These are phyloP conservation scores for Mucor plumbeus DNA, from an alignment of 371 early-diverging fungal species.

Conservation along the genomic window DNA sequence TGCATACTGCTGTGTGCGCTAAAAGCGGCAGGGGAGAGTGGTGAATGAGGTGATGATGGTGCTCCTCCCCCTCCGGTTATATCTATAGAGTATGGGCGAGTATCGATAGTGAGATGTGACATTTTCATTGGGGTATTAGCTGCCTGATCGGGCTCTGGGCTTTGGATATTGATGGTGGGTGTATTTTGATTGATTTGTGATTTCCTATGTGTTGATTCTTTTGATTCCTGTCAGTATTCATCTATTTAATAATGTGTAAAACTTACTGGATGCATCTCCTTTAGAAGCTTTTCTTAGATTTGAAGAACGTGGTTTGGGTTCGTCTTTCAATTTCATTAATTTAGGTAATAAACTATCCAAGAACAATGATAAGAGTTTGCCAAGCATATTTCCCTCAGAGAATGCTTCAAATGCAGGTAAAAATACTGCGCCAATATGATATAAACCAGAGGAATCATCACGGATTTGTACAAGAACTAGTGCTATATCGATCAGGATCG, in stretches of 20 bases:
- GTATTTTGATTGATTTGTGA: slow-evolving; percentile 19
- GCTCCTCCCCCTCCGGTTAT: not conserved
- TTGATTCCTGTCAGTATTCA: too few relatives aligned
- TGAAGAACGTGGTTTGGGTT: slow-evolving; percentile 9
- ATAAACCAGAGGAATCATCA: slow-evolving; percentile 37
- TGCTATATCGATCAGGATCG: slow-evolving; percentile 59
- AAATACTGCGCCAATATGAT: slow-evolving; percentile 40
- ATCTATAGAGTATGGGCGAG: slow-evolving; percentile 27
- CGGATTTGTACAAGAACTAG: slow-evolving; percentile 38
- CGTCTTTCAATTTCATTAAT: slow-evolving; percentile 35
- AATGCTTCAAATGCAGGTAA: slow-evolving; percentile 54
- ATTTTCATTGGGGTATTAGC: slow-evolving; percentile 21
- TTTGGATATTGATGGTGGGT: slow-evolving; percentile 51
- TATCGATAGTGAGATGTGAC: slow-evolving; percentile 52
- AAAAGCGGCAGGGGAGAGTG: slow-evolving; percentile 19
- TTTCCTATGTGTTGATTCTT: not conserved
- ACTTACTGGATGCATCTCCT: not conserved
- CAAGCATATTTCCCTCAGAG: slow-evolving; percentile 36
- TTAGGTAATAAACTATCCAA: slow-evolving; percentile 49
- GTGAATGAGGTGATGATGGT: not conserved
- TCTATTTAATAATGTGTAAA: not conserved
- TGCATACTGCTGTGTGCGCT: slow-evolving; percentile 24
- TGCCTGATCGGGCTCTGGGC: slow-evolving; percentile 32
- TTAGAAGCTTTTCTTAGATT: not conserved
- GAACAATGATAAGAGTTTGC: slow-evolving; percentile 41